phyloP scores from a whole-genome alignment of 2,329 filamentous ascomycete genomes.

The Xylariales sp. region DNA sequence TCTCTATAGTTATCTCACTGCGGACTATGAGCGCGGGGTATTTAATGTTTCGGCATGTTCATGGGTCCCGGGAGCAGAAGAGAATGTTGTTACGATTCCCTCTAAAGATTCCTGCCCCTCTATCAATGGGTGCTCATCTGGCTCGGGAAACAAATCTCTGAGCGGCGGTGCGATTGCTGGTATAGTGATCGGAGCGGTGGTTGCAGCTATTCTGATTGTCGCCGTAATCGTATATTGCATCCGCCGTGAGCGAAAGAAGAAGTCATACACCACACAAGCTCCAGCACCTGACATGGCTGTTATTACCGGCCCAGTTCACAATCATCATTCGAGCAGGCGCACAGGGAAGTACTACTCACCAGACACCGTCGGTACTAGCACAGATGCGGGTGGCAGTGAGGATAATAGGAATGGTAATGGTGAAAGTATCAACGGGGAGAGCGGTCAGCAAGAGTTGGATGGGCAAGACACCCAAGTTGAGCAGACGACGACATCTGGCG shows the following conservation, averaged over 20 bases:
- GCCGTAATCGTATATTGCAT: conserved; percentile 32
- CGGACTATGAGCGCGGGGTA: conserved; percentile 54
- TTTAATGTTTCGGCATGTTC: conserved; percentile 55
- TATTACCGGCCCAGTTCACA: conserved; percentile 49
- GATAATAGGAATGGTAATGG: conserved; percentile 12
- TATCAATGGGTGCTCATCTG: conserved; percentile 1
- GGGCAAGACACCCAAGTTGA: conserved; percentile 20
- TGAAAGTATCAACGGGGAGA: conserved; percentile 24
- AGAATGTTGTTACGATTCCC: conserved; percentile 49
- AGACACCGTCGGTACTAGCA: conserved; percentile 39
- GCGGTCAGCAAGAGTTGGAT: conserved; percentile 31
- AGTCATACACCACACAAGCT: conserved; percentile 33
- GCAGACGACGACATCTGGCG: conserved; percentile 37
- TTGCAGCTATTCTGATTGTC: conserved; percentile 29
- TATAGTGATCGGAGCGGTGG: conserved; percentile 41
- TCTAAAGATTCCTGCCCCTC: conserved; percentile 37
- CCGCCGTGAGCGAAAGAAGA: conserved; percentile 42
- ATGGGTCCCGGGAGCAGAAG: conserved; percentile 50
- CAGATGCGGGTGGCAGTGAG: conserved; percentile 24
- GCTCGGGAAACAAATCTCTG: conserved; percentile 21
- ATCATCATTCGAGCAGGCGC: conserved; percentile 38
- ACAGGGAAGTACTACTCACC: conserved; percentile 41
- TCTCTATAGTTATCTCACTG: conserved; percentile 49
- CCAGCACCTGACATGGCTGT: conserved; percentile 45
- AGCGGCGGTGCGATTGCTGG: conserved; percentile 44